A percentile compares a stretch with the other conserved stretches of the same genome.
Evolutionary conservation across 768 basidiomycete genomes (phyloP).

Genomic region (Leccinum incarnatum): DNA sequence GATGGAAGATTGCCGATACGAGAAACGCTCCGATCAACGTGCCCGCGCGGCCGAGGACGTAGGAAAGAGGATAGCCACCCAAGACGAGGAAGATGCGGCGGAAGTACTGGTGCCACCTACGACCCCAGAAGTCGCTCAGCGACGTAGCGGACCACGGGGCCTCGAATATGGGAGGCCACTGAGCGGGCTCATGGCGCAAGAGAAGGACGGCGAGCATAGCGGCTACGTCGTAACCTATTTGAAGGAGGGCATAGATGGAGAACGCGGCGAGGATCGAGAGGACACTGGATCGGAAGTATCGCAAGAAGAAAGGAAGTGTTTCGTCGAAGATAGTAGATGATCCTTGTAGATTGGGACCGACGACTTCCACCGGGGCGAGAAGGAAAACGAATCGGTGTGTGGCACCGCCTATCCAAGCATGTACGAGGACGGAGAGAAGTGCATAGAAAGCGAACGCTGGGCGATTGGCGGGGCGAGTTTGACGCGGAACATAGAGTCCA

Average conservation of each 20-base stretch:
- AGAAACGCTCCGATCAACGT: slow-evolving; percentile 55
- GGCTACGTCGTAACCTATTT: slow-evolving; percentile 29
- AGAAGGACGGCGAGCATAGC: slow-evolving; percentile 26
- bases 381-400: slow-evolving; percentile 48
- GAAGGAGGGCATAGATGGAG: slow-evolving; percentile 43
- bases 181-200: slow-evolving; percentile 26
- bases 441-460: slow-evolving; percentile 37
- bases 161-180: slow-evolving; percentile 35
- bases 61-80: slow-evolving; percentile 29
- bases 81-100: slow-evolving; percentile 31
- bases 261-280: slow-evolving; percentile 45
- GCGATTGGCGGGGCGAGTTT: slow-evolving; percentile 41
- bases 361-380: slow-evolving; percentile 36
- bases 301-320: slow-evolving; percentile 24
- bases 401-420: slow-evolving; percentile 43
- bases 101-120: slow-evolving; percentile 38
- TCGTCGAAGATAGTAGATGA: slow-evolving; percentile 31
- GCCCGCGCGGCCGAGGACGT: slow-evolving; percentile 46
- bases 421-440: slow-evolving; percentile 30
- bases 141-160: slow-evolving; percentile 37
- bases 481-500: slow-evolving; percentile 26
- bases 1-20: slow-evolving; percentile 55
- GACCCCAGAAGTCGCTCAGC: slow-evolving; percentile 36
- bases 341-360: slow-evolving; percentile 23
- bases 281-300: slow-evolving; percentile 39